Percentiles rank a stretch among this genome's conserved stretches.
Evolutionary conservation across 768 basidiomycete species (phyloP).

Genomic region (Leccinum pellstonianum): DNA sequence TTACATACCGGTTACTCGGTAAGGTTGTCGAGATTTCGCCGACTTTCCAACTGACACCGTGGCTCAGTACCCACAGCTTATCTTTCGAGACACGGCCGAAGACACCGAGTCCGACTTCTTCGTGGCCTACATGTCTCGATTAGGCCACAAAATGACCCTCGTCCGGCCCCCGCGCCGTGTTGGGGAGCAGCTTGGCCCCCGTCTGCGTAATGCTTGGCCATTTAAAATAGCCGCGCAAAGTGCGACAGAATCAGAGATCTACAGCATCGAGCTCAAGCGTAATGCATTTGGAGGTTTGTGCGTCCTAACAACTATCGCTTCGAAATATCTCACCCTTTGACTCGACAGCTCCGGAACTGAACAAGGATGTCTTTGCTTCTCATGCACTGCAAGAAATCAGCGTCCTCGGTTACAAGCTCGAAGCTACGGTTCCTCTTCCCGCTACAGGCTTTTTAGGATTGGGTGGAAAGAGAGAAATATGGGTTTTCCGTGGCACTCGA

Average conservation of each 20-base stretch:
- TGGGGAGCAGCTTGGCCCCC: slow-evolving; percentile 37
- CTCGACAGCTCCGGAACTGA: slow-evolving; percentile 40
- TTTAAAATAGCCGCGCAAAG: slow-evolving; percentile 42
- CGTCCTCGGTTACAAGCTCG: slow-evolving; percentile 57
- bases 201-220: slow-evolving; percentile 42
- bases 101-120: slow-evolving; percentile 60
- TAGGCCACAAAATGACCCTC: slow-evolving; percentile 53
- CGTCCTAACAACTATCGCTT: background rate
- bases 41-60: slow-evolving; percentile 12
- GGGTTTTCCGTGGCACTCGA: slow-evolving; percentile 56
- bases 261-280: slow-evolving; percentile 56
- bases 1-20: slow-evolving; percentile 57
- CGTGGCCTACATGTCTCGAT: slow-evolving; percentile 59
- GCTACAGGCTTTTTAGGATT: slow-evolving; percentile 38
- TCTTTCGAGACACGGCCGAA: slow-evolving; percentile 56
- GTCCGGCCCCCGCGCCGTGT: slow-evolving; percentile 42
- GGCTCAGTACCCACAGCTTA: slow-evolving; percentile 57
- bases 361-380: slow-evolving; percentile 57
- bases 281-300: slow-evolving; percentile 34
- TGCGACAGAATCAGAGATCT: slow-evolving; percentile 48
- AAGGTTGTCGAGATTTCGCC: slow-evolving; percentile 15
- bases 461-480: slow-evolving; percentile 52
- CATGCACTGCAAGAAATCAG: slow-evolving; percentile 61
- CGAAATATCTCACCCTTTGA: slow-evolving; percentile 4
- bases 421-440: slow-evolving; percentile 65